Evolutionary conservation across 352 stramenopile genomes (phyloP), one percentile per base, ranked within the genome.

Genomic region (Phytophthora hibernalis): DNA sequence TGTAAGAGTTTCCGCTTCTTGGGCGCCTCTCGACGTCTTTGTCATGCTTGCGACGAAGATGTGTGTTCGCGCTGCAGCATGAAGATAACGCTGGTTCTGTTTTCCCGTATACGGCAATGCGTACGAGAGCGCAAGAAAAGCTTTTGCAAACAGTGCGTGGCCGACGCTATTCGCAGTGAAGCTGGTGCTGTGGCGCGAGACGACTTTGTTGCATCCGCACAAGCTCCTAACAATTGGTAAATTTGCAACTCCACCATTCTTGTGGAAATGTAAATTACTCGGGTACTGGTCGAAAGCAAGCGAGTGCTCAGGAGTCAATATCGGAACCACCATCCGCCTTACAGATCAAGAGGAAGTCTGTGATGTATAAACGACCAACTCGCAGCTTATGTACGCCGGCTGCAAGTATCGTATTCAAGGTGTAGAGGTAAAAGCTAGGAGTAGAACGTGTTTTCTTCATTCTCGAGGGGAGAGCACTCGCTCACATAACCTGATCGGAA

Each of bases 1-100:
- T 72, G 63, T n/a, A 79, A 79, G 51, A 65, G 18, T 18, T 79
- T 79, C 38, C 58, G 68, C 13, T 76, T 79, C 44, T 54, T 79
- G 11, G 68, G 67, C 9, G 68, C 68, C 6, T 69, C 66, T 57
- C 63, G 72, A 40, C 61, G 63, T 2, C 15, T 65, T 18, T 79
- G 72, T 24, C 55, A 74, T 37, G 72, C 62, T 5, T 79, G 72
- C 21, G 65, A 75, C 47, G 65, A 73, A 45, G 61, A 67, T 18
- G 51, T 80, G 24, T 80, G 72, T 22, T 70, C 65, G 1, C 66
- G 68, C 6, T 80, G 72, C 42, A 64, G 55, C 28, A 55, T 74
- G 9, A 75, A 66, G 38, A 53, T 77, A 52, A 60, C 62, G 21
- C 6, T 80, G 26, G 64, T 71, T 9, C 58, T 71, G 1, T 79